phyloP scores from a whole-genome alignment of 805 yeast species.

The Nakazawaea ernobii region DNA sequence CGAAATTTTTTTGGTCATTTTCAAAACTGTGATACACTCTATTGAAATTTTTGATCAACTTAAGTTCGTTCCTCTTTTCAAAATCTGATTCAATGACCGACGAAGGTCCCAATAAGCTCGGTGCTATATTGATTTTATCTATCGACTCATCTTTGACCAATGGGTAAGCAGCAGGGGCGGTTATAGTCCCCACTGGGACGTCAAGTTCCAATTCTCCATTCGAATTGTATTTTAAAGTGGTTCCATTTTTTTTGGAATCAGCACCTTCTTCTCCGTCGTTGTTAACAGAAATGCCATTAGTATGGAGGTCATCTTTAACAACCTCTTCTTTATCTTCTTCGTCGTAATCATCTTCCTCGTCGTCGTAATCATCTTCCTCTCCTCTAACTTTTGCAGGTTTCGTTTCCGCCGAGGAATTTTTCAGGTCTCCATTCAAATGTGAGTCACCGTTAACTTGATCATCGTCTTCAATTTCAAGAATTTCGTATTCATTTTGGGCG shows the following conservation, averaged over 20 bases:
- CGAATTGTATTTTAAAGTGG: conserved; percentile 19
- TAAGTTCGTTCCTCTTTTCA: conserved; percentile 29
- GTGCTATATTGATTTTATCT: conserved; percentile 2
- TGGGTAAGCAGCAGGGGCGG: conserved; percentile 4
- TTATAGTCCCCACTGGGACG: conserved; percentile 21
- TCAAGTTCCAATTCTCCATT: conserved; percentile 27
- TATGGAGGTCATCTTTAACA: not conserved
- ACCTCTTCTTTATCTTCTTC: conserved; percentile 12
- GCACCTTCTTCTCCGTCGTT: conserved; percentile 11
- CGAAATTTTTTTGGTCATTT: conserved; percentile 67
- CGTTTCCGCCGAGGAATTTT: too few relatives aligned
- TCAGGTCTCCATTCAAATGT: too few relatives aligned
- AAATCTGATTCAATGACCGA: conserved; percentile 37
- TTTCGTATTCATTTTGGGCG: conserved; percentile 10
- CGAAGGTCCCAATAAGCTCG: conserved; percentile 24
- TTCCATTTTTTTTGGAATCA: conserved; percentile 12
- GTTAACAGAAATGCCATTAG: conserved; percentile 4
- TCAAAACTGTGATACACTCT: conserved; percentile 74
- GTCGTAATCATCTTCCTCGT: conserved; percentile 19
- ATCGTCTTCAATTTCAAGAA: conserved; percentile 17
- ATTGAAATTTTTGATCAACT: conserved; percentile 56
- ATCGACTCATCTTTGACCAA: conserved; percentile 1
- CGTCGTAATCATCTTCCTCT: conserved; percentile 27
- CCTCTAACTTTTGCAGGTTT: conserved; percentile 18
- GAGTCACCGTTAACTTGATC: conserved; percentile 6